Conservation (phyloP, 1,284 basidiomycete genomes). For the Sporisorium graminicola region DNA sequence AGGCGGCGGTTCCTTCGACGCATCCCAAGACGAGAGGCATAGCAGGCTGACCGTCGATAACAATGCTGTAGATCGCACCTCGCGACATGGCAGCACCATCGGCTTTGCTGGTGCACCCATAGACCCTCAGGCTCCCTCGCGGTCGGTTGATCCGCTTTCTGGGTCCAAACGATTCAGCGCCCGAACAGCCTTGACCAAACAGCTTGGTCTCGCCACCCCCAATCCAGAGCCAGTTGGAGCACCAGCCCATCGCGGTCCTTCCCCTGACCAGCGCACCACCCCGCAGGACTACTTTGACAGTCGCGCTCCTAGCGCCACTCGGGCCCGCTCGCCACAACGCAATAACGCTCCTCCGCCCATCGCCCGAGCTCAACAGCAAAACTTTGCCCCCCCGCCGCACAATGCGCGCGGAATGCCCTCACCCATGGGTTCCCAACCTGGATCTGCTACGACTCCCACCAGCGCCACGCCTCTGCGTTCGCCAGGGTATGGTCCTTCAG, state of each 20-base stretch:
- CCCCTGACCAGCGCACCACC: constrained; percentile 12
- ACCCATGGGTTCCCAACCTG: constrained; percentile 15
- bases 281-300: constrained; percentile 34
- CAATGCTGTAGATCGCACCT: constrained; percentile 46
- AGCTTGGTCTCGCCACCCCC: constrained; percentile 51
- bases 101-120: constrained; percentile 34
- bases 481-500: constrained; percentile 27
- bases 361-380: constrained; percentile 35
- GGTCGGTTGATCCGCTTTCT: constrained; percentile 2
- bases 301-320: constrained; percentile 21
- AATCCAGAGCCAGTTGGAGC: constrained; percentile 15
- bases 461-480: constrained; percentile 46
- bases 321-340: constrained; percentile 21
- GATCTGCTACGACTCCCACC: constrained; percentile 22
- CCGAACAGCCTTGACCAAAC: constrained; percentile 49
- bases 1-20: constrained; percentile 13
- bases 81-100: constrained; percentile 57
- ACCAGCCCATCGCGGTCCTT: constrained; percentile 4
- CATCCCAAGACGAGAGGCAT: constrained; percentile 26
- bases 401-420: constrained; percentile 16
- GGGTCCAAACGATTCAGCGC: constrained; percentile 39
- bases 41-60: constrained; percentile 35
- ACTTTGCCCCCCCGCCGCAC: not conserved
- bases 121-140: constrained; percentile 1
- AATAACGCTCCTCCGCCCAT: constrained; percentile 33